Conservation (phyloP, 169 alveolate genomes). For the Theileria equi region DNA sequence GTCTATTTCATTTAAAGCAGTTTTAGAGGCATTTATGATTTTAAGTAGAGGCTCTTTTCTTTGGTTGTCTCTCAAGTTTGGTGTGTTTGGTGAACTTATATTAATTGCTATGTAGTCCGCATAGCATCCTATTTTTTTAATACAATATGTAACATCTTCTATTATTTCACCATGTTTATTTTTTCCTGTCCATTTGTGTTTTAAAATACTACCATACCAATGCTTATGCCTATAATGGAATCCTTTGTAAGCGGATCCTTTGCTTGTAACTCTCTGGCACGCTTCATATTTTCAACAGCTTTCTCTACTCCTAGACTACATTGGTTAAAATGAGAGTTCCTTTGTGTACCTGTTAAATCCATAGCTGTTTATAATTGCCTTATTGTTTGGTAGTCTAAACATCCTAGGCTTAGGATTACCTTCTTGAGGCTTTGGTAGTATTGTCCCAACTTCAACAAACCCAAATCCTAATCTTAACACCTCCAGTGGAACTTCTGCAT, state of each 20-base stretch:
- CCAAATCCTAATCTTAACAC: slow-evolving; percentile 81
- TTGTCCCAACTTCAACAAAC: slow-evolving; percentile 82
- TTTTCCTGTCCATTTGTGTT: slow-evolving; percentile 48
- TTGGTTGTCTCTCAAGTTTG: slow-evolving; percentile 78
- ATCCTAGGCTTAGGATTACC: slow-evolving; percentile 83
- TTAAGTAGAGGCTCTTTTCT: slow-evolving; percentile 63
- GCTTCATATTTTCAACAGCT: slow-evolving; percentile 66
- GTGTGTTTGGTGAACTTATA: slow-evolving; percentile 84
- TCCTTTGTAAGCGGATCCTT: slow-evolving; percentile 69
- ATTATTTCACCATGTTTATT: slow-evolving; percentile 68
- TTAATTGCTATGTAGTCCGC: slow-evolving; percentile 81
- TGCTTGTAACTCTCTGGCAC: slow-evolving; percentile 62
- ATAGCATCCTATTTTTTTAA: slow-evolving; percentile 70
- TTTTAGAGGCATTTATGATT: slow-evolving; percentile 62
- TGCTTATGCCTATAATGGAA: slow-evolving; percentile 79
- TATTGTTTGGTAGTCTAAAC: slow-evolving; percentile 70
- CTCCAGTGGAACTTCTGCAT: slow-evolving; percentile 75
- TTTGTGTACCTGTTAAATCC: slow-evolving; percentile 77
- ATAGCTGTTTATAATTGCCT: slow-evolving; percentile 76
- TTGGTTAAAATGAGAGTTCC: background rate
- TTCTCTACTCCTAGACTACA: slow-evolving; percentile 74
- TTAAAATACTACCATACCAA: slow-evolving; percentile 55
- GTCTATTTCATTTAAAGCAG: slow-evolving; percentile 54
- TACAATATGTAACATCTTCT: slow-evolving; percentile 66
- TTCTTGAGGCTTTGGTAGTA: slow-evolving; percentile 79